phyloP scores from a whole-genome alignment of 2,329 filamentous ascomycete species.

The Pseudogymnoascus sp. region DNA sequence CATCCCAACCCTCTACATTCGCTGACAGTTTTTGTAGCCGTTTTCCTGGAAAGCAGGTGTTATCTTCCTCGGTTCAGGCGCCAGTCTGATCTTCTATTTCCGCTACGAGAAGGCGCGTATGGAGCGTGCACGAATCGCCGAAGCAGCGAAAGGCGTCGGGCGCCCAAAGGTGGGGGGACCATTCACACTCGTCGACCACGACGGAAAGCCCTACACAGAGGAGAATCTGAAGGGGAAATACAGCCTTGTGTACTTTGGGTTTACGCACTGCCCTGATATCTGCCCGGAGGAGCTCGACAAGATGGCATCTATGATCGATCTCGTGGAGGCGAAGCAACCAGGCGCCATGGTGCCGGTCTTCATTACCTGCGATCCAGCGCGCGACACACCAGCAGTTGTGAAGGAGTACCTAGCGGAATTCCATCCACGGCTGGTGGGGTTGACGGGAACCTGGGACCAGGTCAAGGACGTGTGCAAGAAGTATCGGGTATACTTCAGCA shows the following conservation, averaged over 20 bases:
- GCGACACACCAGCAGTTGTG: constrained; percentile 78
- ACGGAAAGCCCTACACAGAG: constrained; percentile 69
- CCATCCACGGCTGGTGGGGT: constrained; percentile 72
- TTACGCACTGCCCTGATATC: constrained; percentile 96
- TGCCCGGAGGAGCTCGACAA: constrained; percentile 99
- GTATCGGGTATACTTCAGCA: constrained; percentile 96
- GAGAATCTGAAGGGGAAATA: constrained; percentile 82
- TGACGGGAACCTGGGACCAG: constrained; percentile 90
- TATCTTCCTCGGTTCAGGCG: constrained; percentile 74
- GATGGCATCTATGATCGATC: constrained; percentile 92
- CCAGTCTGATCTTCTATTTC: constrained; percentile 78
- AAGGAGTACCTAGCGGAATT: constrained; percentile 86
- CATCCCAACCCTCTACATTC: not conserved
- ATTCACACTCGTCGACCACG: constrained; percentile 73
- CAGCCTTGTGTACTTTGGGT: constrained; percentile 89
- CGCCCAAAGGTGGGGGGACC: constrained; percentile 85
- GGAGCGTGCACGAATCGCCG: constrained; percentile 78
- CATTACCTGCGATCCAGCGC: constrained; percentile 88
- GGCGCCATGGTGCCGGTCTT: constrained; percentile 55
- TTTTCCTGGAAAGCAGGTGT: constrained; percentile 89
- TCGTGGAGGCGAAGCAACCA: constrained; percentile 41
- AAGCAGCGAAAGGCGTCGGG: constrained; percentile 87
- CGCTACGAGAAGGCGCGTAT: constrained; percentile 86
- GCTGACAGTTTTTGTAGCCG: constrained; percentile 43
- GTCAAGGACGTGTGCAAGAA: constrained; percentile 92